Evolutionary conservation across 352 stramenopile species (phyloP).

Genomic region (Thalassiosira livingstoniorum): DNA sequence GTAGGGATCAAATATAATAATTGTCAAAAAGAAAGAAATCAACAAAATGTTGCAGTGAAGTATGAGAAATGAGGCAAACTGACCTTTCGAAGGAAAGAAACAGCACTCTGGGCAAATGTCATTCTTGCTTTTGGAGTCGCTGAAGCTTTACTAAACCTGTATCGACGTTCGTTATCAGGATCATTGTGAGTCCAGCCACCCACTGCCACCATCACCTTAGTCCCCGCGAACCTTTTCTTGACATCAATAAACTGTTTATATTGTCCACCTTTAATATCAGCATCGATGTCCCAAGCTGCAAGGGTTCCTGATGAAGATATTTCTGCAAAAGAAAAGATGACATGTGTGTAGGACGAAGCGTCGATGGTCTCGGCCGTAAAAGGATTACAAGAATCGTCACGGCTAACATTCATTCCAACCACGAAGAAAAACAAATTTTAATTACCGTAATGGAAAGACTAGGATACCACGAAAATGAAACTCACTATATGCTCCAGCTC

Average conservation of each 20-base stretch:
- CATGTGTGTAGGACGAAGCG: slow-evolving; percentile 68
- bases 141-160: slow-evolving; percentile 59
- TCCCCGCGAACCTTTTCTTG: slow-evolving; percentile 52
- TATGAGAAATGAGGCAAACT: no score
- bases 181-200: slow-evolving; percentile 69
- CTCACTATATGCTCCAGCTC: slow-evolving; percentile 68
- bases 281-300: slow-evolving; percentile 64
- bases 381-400: slow-evolving; percentile 60
- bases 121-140: slow-evolving; percentile 47
- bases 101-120: slow-evolving; percentile 64
- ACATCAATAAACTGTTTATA: slow-evolving; percentile 60
- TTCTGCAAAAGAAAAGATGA: slow-evolving; percentile 68
- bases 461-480: neutral
- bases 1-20: no score
- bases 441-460: no score
- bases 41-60: no score
- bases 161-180: slow-evolving; percentile 60
- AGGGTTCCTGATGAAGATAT: slow-evolving; percentile 52
- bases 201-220: slow-evolving; percentile 60
- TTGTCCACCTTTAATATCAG: slow-evolving; percentile 50
- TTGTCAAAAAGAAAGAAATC: no score
- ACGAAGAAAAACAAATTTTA: no score
- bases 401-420: slow-evolving; percentile 11
- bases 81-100: no score
- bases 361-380: slow-evolving; percentile 62